Percentiles rank a stretch among this genome's conserved stretches.
Evolutionary conservation across 164 flowering plant species (phyloP).

Genomic region (Platanus orientalis): DNA sequence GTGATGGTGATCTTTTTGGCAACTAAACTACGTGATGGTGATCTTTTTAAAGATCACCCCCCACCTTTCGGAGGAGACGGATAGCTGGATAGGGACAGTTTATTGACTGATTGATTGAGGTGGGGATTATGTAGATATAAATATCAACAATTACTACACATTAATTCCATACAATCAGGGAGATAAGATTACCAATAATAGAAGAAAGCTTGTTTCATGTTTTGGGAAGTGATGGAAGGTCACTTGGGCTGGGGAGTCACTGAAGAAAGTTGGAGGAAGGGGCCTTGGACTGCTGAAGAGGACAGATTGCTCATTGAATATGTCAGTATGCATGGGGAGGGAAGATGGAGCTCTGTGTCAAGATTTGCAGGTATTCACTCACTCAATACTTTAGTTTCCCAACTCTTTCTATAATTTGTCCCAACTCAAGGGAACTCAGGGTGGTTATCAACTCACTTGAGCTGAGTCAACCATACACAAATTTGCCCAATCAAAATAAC

Average conservation of each 20-base stretch:
- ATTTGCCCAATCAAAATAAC: too few species aligned
- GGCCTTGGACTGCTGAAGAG: too few species aligned
- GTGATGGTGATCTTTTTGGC: too few species aligned
- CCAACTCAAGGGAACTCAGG: too few species aligned
- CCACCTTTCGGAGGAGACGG: conserved; percentile 7
- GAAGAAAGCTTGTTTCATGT: conserved; percentile 16
- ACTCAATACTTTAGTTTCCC: not conserved
- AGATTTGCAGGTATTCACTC: conserved; percentile 53
- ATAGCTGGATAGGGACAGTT: conserved; percentile 39
- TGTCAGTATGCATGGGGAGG: too few species aligned
- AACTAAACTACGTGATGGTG: not conserved
- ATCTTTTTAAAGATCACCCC: conserved; percentile 10
- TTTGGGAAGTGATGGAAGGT: conserved; percentile 37
- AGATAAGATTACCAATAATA: conserved; percentile 16
- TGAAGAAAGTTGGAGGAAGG: conserved; percentile 78
- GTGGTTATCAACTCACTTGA: too few species aligned
- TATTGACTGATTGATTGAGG: conserved; percentile 18
- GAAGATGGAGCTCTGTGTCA: conserved; percentile 87
- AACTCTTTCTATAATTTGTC: not conserved
- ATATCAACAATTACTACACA: conserved; percentile 19
- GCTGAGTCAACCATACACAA: too few species aligned
- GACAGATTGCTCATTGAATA: conserved; percentile 71
- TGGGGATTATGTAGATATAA: conserved; percentile 23
- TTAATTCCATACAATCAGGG: conserved; percentile 33
- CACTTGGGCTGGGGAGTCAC: conserved; percentile 48